Evolutionary conservation across 306 rosid genomes (phyloP).

Genomic region (Quercus ilex): DNA sequence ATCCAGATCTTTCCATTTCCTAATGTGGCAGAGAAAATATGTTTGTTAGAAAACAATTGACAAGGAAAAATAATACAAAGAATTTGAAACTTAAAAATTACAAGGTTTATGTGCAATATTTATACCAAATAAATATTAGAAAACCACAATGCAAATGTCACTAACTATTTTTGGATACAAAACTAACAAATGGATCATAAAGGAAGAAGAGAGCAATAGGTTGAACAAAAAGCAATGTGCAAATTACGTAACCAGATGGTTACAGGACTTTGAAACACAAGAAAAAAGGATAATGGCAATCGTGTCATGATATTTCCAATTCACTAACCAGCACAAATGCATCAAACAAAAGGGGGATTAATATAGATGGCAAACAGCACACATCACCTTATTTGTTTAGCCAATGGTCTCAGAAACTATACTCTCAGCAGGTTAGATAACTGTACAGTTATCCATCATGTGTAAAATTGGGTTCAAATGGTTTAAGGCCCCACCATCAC

Average conservation of each 20-base stretch:
- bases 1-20: slow-evolving; percentile 87
- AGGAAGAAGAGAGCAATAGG: background rate
- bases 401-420: no score
- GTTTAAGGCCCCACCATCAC: no score
- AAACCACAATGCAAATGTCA: background rate
- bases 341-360: background rate
- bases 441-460: no score
- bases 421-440: no score
- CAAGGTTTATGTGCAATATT: background rate
- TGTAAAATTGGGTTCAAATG: no score
- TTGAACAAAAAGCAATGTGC: background rate
- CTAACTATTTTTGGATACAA: slow-evolving; percentile 8
- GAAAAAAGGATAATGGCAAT: background rate
- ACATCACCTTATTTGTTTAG: background rate
- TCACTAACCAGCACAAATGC: background rate
- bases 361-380: background rate
- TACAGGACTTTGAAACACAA: background rate
- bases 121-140: background rate
- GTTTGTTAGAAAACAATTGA: slow-evolving; percentile 17
- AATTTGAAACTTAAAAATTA: background rate
- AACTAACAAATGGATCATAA: background rate
- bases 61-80: slow-evolving; percentile 13
- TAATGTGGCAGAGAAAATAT: slow-evolving; percentile 32
- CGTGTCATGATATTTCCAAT: background rate
- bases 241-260: background rate